These are phyloP conservation scores for Paracoccidioides brasiliensis DNA, from an alignment of 2,329 filamentous ascomycete species.

Conservation along the genomic window DNA sequence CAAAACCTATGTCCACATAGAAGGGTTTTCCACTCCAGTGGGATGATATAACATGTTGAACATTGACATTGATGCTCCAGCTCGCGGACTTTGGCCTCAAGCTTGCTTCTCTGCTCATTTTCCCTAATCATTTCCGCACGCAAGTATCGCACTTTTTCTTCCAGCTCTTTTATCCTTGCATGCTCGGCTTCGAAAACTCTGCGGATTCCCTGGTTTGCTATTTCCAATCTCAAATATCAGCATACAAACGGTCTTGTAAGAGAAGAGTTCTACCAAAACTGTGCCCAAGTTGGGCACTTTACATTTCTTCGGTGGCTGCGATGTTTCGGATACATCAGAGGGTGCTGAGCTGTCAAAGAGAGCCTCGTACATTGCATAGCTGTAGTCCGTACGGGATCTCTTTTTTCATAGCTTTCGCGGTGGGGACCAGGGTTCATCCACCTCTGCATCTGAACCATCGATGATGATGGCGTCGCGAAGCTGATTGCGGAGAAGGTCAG, in stretches of 20 bases:
- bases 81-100: not conserved
- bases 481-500: not conserved
- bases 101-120: not conserved
- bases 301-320: not conserved
- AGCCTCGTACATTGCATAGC: not conserved
- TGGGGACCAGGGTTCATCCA: not conserved
- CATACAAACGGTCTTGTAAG: not conserved
- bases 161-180: not conserved
- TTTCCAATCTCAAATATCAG: not conserved
- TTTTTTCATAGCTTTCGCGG: not conserved
- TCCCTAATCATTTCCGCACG: not conserved
- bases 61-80: not conserved
- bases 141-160: not conserved
- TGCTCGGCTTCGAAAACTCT: not conserved
- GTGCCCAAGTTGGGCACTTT: not conserved
- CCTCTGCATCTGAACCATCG: not conserved
- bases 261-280: not conserved
- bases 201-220: not conserved
- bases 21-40: not conserved
- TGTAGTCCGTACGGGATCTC: not conserved
- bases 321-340: not conserved
- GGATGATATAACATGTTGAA: constrained; percentile 2
- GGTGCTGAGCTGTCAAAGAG: not conserved
- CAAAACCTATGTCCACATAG: constrained; percentile 4
- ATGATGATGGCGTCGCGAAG: not conserved